Evolutionary conservation across 352 stramenopile species (phyloP).

Genomic region (Globisporangium spinosum): DNA sequence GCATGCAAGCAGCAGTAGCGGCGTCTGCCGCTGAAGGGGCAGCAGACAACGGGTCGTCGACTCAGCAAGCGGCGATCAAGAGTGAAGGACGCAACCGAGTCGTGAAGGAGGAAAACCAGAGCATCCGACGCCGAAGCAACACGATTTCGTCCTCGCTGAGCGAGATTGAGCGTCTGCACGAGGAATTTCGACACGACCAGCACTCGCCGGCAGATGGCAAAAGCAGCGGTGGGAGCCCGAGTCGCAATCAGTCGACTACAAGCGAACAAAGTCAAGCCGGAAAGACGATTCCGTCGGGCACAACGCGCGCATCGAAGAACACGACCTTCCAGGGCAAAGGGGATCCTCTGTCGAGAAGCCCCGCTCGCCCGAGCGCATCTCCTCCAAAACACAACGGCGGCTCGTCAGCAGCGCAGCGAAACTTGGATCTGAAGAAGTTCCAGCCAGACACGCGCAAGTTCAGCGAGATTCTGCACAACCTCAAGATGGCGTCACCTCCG

Average conservation of each 20-base stretch:
- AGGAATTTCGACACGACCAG: constrained; percentile 28
- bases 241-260: constrained; percentile 3
- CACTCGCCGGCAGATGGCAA: constrained; percentile 7
- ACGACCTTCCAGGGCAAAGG: constrained; percentile 5
- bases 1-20: constrained; percentile 25
- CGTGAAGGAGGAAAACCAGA: background rate
- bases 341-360: constrained; percentile 10
- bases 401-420: constrained; percentile 18
- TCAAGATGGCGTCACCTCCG: constrained; percentile 52
- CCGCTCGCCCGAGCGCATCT: constrained; percentile 4
- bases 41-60: constrained; percentile 14
- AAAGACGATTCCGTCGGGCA: constrained; percentile 1
- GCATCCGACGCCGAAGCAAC: constrained; percentile 28
- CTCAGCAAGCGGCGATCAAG: constrained; percentile 6
- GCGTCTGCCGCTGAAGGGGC: constrained; percentile 14
- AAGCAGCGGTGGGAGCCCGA: background rate
- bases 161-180: constrained; percentile 33
- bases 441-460: constrained; percentile 72
- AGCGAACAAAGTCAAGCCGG: constrained; percentile 3
- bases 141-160: constrained; percentile 33
- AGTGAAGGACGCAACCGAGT: constrained; percentile 6
- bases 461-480: constrained; percentile 67
- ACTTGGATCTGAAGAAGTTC: constrained; percentile 72
- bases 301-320: background rate
- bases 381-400: constrained; percentile 12